phyloP scores from a whole-genome alignment of 768 basidiomycete species.

The Exsudoporus frostii region DNA sequence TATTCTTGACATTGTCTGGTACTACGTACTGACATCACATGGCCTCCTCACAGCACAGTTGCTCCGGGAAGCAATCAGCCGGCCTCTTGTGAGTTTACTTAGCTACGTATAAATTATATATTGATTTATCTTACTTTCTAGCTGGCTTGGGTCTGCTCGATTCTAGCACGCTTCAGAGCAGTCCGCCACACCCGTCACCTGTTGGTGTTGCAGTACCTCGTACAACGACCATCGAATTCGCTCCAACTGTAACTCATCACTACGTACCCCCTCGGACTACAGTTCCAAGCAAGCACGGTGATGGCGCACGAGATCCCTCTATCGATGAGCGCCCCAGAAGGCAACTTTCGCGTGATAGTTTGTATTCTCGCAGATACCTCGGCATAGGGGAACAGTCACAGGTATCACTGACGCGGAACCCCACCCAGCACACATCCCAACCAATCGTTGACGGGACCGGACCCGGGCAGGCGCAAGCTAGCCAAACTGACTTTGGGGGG shows the following conservation, averaged over 20 bases:
- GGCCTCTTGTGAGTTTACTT: conserved; percentile 11
- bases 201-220: conserved; percentile 30
- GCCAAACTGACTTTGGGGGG: conserved; percentile 60
- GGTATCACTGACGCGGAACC: conserved; percentile 14
- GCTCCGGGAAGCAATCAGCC: conserved; percentile 2
- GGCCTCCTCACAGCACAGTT: conserved; percentile 37
- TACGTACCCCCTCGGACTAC: conserved; percentile 23
- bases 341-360: conserved; percentile 5
- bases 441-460: conserved; percentile 13
- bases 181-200: conserved; percentile 2
- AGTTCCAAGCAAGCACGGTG: conserved; percentile 28
- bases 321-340: conserved; percentile 7
- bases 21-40: not conserved
- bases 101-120: not conserved
- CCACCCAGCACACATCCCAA: conserved; percentile 13
- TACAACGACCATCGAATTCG: conserved; percentile 54
- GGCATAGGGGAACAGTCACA: conserved; percentile 11
- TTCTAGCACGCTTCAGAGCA: not conserved
- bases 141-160: conserved; percentile 9
- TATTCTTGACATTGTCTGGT: not conserved
- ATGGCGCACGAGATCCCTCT: not conserved
- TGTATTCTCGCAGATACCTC: conserved; percentile 14
- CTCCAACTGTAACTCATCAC: conserved; percentile 32
- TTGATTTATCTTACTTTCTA: conserved; percentile 7
- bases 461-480: conserved; percentile 18